Percentiles rank a stretch among this genome's conserved stretches.
These are phyloP conservation scores for Aspergillus sclerotiicarbonarius DNA, from an alignment of 495 filamentous ascomycete species.

Conservation along the genomic window DNA sequence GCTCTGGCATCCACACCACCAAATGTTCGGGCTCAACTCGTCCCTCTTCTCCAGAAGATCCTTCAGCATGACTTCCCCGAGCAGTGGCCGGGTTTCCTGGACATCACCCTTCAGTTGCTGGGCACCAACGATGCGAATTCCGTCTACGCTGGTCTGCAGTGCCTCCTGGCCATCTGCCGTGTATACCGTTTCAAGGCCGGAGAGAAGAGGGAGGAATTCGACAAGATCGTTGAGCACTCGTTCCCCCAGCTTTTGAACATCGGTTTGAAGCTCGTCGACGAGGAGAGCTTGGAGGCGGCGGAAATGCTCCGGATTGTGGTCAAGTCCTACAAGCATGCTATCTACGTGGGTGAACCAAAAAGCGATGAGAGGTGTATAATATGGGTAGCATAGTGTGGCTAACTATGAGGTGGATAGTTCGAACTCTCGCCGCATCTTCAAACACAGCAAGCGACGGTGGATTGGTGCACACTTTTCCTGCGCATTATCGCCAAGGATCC, in stretches of 20 bases:
- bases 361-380: background rate
- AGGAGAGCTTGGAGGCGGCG: slow-evolving; percentile 87
- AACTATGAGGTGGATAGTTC: slow-evolving; percentile 55
- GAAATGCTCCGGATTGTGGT: slow-evolving; percentile 95
- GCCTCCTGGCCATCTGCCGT: slow-evolving; percentile 86
- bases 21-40: slow-evolving; percentile 82
- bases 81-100: slow-evolving; percentile 88
- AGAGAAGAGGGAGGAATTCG: slow-evolving; percentile 80
- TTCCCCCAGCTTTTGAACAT: slow-evolving; percentile 90
- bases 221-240: slow-evolving; percentile 85
- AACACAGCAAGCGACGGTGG: slow-evolving; percentile 78
- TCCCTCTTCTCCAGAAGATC: slow-evolving; percentile 92
- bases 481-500: slow-evolving; percentile 81
- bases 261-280: slow-evolving; percentile 81
- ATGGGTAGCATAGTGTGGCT: slow-evolving; percentile 12
- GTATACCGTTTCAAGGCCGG: slow-evolving; percentile 90
- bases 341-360: slow-evolving; percentile 67
- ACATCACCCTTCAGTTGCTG: slow-evolving; percentile 83
- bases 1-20: slow-evolving; percentile 76
- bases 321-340: slow-evolving; percentile 96
- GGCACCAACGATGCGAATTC: slow-evolving; percentile 78
- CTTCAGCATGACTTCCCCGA: slow-evolving; percentile 93
- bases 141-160: slow-evolving; percentile 91
- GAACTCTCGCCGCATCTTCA: slow-evolving; percentile 77
- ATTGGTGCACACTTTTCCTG: slow-evolving; percentile 93